Percentiles rank a stretch among this genome's conserved stretches.
Evolutionary conservation across 2,329 filamentous ascomycete species (phyloP).

Genomic region (Colletotrichum salicis): DNA sequence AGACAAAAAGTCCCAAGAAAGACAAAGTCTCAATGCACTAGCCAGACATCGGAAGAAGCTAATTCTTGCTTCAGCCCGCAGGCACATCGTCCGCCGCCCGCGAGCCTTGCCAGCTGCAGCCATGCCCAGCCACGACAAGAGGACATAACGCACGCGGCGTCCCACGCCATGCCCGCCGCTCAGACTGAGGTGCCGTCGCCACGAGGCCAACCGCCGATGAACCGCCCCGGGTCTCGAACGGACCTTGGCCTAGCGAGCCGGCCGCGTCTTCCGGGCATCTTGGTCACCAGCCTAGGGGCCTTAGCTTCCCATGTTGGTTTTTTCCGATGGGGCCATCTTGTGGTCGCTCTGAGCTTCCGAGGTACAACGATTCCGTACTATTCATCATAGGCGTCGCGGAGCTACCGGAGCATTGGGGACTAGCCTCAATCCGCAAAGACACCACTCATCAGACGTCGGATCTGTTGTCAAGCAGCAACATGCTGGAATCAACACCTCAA

Average conservation of each 20-base stretch:
- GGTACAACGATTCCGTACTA: background rate
- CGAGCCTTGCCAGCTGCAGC: background rate
- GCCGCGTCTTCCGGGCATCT: background rate
- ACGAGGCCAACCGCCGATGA: constrained; percentile 29
- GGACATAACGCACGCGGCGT: background rate
- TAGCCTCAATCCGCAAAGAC: background rate
- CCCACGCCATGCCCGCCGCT: background rate
- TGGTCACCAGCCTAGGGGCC: background rate
- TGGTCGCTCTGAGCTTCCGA: background rate
- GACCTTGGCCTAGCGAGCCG: constrained; percentile 1
- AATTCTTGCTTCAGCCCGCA: background rate
- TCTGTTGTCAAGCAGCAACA: background rate
- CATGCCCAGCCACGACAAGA: background rate
- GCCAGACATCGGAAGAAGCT: constrained; percentile 13
- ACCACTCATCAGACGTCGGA: background rate
- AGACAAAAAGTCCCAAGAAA: background rate
- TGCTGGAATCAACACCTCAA: background rate
- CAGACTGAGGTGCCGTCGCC: background rate
- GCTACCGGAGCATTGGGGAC: background rate
- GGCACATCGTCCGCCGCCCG: background rate
- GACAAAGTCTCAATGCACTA: background rate
- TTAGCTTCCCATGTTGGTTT: background rate
- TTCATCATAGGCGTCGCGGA: background rate
- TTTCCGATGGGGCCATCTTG: background rate
- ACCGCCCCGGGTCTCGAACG: background rate